These are phyloP conservation scores for Hyphodiscus hymeniophilus DNA, from an alignment of 495 filamentous ascomycete genomes.

Conservation along the genomic window DNA sequence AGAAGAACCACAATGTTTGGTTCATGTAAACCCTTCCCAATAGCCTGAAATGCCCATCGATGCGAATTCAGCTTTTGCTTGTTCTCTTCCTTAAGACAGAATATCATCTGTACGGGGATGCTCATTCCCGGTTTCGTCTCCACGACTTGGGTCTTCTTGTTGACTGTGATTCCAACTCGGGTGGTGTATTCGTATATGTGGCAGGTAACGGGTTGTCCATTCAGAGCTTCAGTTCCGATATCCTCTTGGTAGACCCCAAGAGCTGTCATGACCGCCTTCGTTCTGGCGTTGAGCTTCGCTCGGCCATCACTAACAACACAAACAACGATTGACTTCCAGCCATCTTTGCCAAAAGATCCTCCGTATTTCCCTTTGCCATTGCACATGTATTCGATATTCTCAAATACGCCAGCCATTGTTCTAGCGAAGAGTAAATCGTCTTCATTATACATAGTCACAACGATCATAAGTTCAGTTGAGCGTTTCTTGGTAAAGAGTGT, in stretches of 20 bases:
- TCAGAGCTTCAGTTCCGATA: conserved; percentile 97
- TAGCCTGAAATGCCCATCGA: conserved; percentile 98
- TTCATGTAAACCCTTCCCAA: conserved; percentile 75
- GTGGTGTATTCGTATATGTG: conserved; percentile 99
- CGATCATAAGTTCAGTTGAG: conserved; percentile 95
- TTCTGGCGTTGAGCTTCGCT: conserved; percentile 94
- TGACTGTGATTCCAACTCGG: conserved; percentile 78
- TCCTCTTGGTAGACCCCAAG: conserved; percentile 97
- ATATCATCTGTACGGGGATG: conserved; percentile 85
- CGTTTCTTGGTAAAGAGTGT: conserved; percentile 87
- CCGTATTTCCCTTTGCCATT: conserved; percentile 61
- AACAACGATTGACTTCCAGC: conserved; percentile 99
- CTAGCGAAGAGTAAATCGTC: conserved; percentile 94
- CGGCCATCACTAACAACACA: conserved; percentile 97
- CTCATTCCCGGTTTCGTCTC: conserved; percentile 54
- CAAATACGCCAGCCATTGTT: conserved; percentile 95
- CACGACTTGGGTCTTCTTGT: conserved; percentile 77
- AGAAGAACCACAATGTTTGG: conserved; percentile 96
- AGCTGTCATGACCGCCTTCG: conserved; percentile 80
- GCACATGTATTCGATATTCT: conserved; percentile 98
- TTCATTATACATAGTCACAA: conserved; percentile 98
- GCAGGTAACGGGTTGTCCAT: conserved; percentile 91
- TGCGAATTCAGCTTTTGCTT: conserved; percentile 99
- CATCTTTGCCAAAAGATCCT: conserved; percentile 96
- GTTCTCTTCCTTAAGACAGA: conserved; percentile 99